Percentiles rank a stretch among this genome's conserved stretches.
Evolutionary conservation across 164 flowering plant species (phyloP).

Genomic region (Tinospora cordifolia): DNA sequence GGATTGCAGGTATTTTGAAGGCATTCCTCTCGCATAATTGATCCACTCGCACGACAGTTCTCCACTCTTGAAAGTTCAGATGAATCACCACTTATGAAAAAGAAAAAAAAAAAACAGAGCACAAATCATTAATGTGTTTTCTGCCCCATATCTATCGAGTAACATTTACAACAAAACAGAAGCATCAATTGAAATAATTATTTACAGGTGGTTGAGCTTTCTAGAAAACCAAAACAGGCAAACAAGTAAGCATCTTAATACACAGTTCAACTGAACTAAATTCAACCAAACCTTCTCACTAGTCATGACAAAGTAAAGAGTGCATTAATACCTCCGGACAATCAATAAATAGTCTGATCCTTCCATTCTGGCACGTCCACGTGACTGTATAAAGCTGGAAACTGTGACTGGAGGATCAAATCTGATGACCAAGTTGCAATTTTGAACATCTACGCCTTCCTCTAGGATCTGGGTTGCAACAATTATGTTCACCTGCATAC

Average conservation of each 20-base stretch:
- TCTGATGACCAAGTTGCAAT: constrained; percentile 87
- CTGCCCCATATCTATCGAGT: too few relatives aligned
- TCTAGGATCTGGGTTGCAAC: constrained; percentile 93
- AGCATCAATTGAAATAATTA: too few relatives aligned
- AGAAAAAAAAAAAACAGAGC: too few relatives aligned
- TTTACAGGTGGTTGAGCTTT: too few relatives aligned
- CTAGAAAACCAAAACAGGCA: too few relatives aligned
- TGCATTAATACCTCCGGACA: constrained; percentile 69
- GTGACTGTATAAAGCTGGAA: constrained; percentile 85
- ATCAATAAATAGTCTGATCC: constrained; percentile 69
- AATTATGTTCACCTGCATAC: constrained; percentile 65
- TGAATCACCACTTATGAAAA: constrained; percentile 66
- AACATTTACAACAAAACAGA: too few relatives aligned
- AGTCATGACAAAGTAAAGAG: too few relatives aligned
- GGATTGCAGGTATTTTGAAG: constrained; percentile 46
- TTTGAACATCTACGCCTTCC: constrained; percentile 92
- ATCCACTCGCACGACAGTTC: constrained; percentile 51
- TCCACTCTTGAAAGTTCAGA: constrained; percentile 33
- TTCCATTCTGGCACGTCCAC: constrained; percentile 87
- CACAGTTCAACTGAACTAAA: too few relatives aligned
- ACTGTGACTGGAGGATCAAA: constrained; percentile 71
- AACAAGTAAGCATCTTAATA: too few relatives aligned
- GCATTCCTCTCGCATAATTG: constrained; percentile 66
- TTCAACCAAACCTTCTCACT: too few relatives aligned
- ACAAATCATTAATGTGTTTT: too few relatives aligned